Conservation (phyloP, 2,329 filamentous ascomycete genomes). For the Curvularia sp. region DNA sequence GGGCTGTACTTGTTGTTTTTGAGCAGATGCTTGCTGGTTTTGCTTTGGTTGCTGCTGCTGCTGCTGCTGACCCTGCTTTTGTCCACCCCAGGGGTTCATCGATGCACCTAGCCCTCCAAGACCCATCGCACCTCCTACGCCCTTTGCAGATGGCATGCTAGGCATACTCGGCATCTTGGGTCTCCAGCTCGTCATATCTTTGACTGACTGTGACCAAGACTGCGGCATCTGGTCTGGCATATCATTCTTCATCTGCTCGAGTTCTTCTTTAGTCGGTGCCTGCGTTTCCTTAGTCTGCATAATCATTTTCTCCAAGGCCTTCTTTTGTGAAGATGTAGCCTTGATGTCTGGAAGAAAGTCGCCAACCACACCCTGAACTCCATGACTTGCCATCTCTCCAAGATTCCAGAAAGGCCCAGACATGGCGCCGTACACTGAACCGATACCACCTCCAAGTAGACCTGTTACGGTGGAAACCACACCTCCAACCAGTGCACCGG, state of each 20-base stretch:
- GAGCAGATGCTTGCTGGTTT: not conserved
- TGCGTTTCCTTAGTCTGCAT: constrained; percentile 47
- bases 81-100: constrained; percentile 19
- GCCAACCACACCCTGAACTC: constrained; percentile 43
- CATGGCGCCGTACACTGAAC: constrained; percentile 48
- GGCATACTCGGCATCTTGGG: constrained; percentile 41
- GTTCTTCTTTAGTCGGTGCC: constrained; percentile 42
- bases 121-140: constrained; percentile 34
- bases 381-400: constrained; percentile 48
- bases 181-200: constrained; percentile 46
- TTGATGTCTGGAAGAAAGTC: constrained; percentile 48
- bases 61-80: constrained; percentile 15
- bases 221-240: constrained; percentile 44
- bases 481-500: constrained; percentile 48
- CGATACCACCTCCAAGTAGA: constrained; percentile 46
- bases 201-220: constrained; percentile 42
- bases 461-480: constrained; percentile 45
- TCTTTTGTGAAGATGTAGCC: constrained; percentile 45
- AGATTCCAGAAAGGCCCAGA: constrained; percentile 48
- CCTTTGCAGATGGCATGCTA: constrained; percentile 37
- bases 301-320: constrained; percentile 49
- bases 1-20: constrained; percentile 2
- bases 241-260: constrained; percentile 47
- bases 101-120: constrained; percentile 22
- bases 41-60: constrained; percentile 10